Evolutionary conservation across 805 yeast species (phyloP).

Genomic region (Kregervanrija fluxuum): DNA sequence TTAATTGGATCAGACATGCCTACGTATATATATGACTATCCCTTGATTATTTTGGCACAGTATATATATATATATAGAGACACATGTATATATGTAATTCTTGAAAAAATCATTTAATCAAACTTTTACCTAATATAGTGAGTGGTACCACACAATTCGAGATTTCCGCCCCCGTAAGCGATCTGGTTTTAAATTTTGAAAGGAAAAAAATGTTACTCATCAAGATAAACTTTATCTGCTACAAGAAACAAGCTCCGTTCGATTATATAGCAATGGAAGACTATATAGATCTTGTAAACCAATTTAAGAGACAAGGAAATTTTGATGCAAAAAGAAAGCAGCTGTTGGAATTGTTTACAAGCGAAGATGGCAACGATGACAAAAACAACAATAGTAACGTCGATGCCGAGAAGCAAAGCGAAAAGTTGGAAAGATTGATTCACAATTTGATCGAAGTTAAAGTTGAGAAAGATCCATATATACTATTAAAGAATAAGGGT

Average conservation of each 20-base stretch:
- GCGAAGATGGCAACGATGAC: slow-evolving; percentile 3
- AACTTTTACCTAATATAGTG: no score
- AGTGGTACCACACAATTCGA: no score
- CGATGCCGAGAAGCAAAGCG: slow-evolving; percentile 21
- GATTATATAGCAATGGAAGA: background rate
- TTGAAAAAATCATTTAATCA: background rate
- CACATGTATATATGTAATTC: no score
- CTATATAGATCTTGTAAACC: slow-evolving; percentile 32
- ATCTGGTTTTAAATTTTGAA: no score
- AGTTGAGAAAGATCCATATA: slow-evolving; percentile 40
- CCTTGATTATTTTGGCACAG: no score
- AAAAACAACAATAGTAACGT: slow-evolving; percentile 33
- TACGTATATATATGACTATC: no score
- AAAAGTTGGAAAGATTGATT: slow-evolving; percentile 33
- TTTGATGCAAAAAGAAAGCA: slow-evolving; percentile 40
- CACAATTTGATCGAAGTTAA: slow-evolving; percentile 38
- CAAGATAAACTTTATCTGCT: no score
- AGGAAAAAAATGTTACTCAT: no score
- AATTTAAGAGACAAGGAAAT: slow-evolving; percentile 41
- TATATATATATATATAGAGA: no score
- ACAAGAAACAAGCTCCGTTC: no score
- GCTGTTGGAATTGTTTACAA: slow-evolving; percentile 35
- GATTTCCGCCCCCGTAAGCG: no score
- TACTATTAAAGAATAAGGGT: slow-evolving; percentile 41
- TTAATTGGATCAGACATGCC: slow-evolving; percentile 8